phyloP scores from a whole-genome alignment of 2,329 filamentous ascomycete genomes.

The Davidsoniella virescens region DNA sequence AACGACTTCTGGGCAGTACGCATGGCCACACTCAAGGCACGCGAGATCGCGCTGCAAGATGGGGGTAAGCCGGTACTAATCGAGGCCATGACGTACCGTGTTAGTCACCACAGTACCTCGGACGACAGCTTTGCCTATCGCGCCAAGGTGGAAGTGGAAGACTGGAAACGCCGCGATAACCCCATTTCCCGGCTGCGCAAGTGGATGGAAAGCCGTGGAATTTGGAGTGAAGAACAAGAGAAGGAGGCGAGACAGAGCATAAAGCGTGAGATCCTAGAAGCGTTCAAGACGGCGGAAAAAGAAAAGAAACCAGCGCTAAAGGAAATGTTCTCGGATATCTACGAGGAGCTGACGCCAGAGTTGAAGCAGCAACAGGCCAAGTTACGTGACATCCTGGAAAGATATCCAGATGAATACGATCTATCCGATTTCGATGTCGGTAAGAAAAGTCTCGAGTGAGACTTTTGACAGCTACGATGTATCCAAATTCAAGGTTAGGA shows the following conservation, averaged over 20 bases:
- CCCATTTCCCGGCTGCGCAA: constrained; percentile 73
- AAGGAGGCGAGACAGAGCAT: constrained; percentile 49
- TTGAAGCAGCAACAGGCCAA: constrained; percentile 53
- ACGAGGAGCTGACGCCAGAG: constrained; percentile 73
- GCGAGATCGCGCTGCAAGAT: constrained; percentile 59
- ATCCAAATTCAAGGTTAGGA: no score
- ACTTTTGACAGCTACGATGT: neutral
- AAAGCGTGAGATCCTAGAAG: constrained; percentile 62
- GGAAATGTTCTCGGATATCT: constrained; percentile 72
- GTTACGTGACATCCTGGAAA: constrained; percentile 60
- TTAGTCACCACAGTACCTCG: constrained; percentile 90
- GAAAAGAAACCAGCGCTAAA: constrained; percentile 61
- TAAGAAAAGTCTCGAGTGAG: constrained; percentile 24
- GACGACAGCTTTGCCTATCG: constrained; percentile 96
- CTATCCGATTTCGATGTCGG: constrained; percentile 60
- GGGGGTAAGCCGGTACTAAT: constrained; percentile 75
- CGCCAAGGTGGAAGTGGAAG: constrained; percentile 81
- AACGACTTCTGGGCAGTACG: constrained; percentile 85
- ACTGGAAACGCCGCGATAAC: constrained; percentile 86
- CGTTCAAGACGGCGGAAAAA: constrained; percentile 70
- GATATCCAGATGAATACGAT: constrained; percentile 89
- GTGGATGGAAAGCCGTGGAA: constrained; percentile 68
- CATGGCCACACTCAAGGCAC: constrained; percentile 61
- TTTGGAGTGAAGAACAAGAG: constrained; percentile 79
- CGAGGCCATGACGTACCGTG: constrained; percentile 96